These are phyloP conservation scores for Pseudogymnoascus sp. DNA, from an alignment of 2,329 filamentous ascomycete species.

Conservation along the genomic window DNA sequence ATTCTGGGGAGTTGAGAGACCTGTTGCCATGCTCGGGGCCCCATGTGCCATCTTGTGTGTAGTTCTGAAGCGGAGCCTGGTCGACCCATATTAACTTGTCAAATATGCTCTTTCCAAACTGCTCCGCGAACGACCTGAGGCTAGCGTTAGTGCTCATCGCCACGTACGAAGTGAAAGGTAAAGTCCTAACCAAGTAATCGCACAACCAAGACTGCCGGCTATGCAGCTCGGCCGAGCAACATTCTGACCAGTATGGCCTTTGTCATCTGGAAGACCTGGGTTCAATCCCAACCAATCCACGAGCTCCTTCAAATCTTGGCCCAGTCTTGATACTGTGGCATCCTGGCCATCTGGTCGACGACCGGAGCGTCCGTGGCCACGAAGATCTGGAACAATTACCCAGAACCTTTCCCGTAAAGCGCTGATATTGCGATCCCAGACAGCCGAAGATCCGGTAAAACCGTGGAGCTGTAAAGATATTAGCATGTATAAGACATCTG, in stretches of 20 bases:
- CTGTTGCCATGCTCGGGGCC: constrained; percentile 24
- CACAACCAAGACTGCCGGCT: constrained; percentile 26
- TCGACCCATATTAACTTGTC: constrained; percentile 27
- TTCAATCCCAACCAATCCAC: constrained; percentile 12
- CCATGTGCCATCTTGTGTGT: constrained; percentile 22
- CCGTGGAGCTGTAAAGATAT: constrained; percentile 25
- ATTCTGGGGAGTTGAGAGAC: constrained; percentile 23
- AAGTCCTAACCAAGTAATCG: constrained; percentile 24
- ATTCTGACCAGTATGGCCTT: background rate
- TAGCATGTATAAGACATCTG: background rate
- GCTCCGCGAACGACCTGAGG: constrained; percentile 24
- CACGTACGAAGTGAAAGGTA: background rate
- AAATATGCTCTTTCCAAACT: constrained; percentile 25
- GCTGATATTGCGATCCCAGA: constrained; percentile 26
- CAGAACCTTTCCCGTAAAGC: constrained; percentile 19
- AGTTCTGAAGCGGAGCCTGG: constrained; percentile 27
- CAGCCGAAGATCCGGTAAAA: constrained; percentile 27
- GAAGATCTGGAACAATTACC: constrained; percentile 25
- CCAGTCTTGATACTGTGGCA: constrained; percentile 22
- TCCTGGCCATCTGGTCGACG: constrained; percentile 26
- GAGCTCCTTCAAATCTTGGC: constrained; percentile 25
- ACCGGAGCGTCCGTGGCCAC: constrained; percentile 25
- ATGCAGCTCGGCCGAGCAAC: constrained; percentile 16
- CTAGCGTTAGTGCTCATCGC: background rate
- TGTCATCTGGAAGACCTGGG: constrained; percentile 2